phyloP scores from a whole-genome alignment of 2,329 filamentous ascomycete genomes.

The Sarocladium strictum region DNA sequence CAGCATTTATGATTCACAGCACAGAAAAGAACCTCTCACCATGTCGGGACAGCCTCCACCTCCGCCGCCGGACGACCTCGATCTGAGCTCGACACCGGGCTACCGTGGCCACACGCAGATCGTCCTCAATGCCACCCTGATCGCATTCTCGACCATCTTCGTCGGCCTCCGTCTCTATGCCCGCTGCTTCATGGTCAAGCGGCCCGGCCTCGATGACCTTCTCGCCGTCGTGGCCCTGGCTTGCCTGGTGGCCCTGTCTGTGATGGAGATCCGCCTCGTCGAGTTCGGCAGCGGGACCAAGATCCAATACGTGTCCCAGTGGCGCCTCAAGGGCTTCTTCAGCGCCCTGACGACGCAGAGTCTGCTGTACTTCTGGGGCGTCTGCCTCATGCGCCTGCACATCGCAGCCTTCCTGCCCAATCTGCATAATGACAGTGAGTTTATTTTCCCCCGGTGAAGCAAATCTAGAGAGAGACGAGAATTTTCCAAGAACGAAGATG shows the following conservation, averaged over 20 bases:
- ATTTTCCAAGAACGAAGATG: too few relatives aligned
- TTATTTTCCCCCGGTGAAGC: too few relatives aligned
- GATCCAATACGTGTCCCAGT: not conserved
- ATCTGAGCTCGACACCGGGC: slow-evolving; percentile 7
- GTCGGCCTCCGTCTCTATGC: slow-evolving; percentile 3
- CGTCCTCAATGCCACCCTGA: slow-evolving; percentile 2
- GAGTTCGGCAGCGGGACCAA: slow-evolving; percentile 8
- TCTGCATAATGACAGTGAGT: slow-evolving; percentile 27
- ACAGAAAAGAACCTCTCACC: too few relatives aligned
- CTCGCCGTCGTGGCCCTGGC: not conserved
- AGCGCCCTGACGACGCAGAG: slow-evolving; percentile 6
- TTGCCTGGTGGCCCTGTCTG: not conserved
- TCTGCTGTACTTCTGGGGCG: slow-evolving; percentile 23
- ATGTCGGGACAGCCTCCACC: not conserved
- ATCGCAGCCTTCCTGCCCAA: slow-evolving; percentile 29
- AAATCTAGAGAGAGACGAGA: too few relatives aligned
- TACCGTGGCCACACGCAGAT: slow-evolving; percentile 5
- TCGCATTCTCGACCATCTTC: slow-evolving; percentile 3
- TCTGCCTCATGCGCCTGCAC: slow-evolving; percentile 25
- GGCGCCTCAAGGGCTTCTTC: slow-evolving; percentile 1
- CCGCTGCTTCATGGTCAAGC: slow-evolving; percentile 3
- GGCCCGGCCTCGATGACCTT: not conserved
- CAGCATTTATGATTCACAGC: too few relatives aligned
- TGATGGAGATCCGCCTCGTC: slow-evolving; percentile 6
- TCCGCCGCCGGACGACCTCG: slow-evolving; percentile 4